Base-by-base conservation (phyloP, 2,329 filamentous ascomycete species). In the Orbilia quercus region DNA sequence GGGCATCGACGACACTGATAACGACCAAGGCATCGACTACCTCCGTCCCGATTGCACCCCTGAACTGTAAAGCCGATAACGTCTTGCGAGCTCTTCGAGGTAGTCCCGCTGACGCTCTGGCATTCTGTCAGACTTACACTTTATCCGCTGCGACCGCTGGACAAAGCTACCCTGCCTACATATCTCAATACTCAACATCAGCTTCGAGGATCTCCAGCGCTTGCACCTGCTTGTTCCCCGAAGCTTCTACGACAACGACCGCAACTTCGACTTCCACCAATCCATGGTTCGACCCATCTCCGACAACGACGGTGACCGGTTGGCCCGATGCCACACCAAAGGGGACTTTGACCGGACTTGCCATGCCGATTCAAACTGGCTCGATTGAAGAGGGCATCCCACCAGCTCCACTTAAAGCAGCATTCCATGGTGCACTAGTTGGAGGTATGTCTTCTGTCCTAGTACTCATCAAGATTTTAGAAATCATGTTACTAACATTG, bases 91-190 rank as follows among this genome's bases (percentile, higher is more conserved):
- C 44, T 25, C 34, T 60, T 12, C 22, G 36, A 20, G 31, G 18
- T 1, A 60, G 40, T 23, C 20, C 18, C 7, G 31, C 20, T n/a
- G 42, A 18, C 7, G 57, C 57, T 28, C 36, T 31, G 12, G 47
- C 57, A 2, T 60, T 60, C 31, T 60, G 57, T 34, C 36, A 40
- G 4, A 7, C 57, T 25, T 60, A 60, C 28, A 60, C 57, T 2
- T 38, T 6, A 5, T 7, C 25, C n/a, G 18, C 47, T 22, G 57
- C 57, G 7, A 60, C 57, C 4, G 11, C 57, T 22, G 57, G 57
- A 20, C 20, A 60, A 6, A 9, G 11, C 18, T 60, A 60, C 25
- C 57, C 57, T 40, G 12, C 44, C 3, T 60, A 50, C 18, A 42
- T 60, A 2, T 48, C 57, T 11, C 4, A 42, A 36, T 60, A 34